Evolutionary conservation across 139 green algal genomes (phyloP).

Genomic region (Chlorella sp.): DNA sequence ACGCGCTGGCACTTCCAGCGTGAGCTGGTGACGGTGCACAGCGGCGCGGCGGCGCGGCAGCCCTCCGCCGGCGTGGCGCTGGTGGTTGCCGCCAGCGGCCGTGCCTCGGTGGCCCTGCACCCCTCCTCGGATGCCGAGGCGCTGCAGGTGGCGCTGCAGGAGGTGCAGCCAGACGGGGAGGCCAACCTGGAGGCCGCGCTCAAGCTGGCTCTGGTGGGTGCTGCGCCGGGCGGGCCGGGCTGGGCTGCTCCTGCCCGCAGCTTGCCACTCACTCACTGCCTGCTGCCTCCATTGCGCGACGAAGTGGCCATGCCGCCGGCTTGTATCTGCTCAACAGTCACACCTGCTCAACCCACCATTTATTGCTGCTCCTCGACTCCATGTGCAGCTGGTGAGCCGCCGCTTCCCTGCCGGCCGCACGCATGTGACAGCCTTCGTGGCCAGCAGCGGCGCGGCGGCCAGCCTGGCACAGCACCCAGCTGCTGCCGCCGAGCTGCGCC

Average conservation of each 20-base stretch:
- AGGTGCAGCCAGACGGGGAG: background rate
- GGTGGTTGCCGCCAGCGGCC: background rate
- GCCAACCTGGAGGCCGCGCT: background rate
- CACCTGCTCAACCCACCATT: too few species aligned
- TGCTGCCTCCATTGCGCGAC: too few species aligned
- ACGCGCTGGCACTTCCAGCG: slow-evolving; percentile 25
- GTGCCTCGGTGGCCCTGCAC: slow-evolving; percentile 10
- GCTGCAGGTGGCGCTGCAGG: slow-evolving; percentile 23
- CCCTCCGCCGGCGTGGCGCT: background rate
- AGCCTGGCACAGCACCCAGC: background rate
- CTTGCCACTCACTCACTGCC: too few species aligned
- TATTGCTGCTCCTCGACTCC: too few species aligned
- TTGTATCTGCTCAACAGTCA: too few species aligned
- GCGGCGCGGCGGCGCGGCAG: background rate
- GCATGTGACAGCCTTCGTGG: slow-evolving; percentile 34
- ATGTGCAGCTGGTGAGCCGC: slow-evolving; percentile 36
- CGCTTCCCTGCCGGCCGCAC: background rate
- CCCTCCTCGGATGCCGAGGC: background rate
- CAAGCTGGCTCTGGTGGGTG: slow-evolving; percentile 35
- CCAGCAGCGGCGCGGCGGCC: background rate
- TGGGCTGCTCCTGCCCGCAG: too few species aligned
- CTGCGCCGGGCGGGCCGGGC: background rate
- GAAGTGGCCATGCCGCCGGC: too few species aligned
- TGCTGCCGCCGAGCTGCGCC: background rate
- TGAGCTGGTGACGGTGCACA: slow-evolving; percentile 2